Percentiles rank a stretch among this genome's conserved stretches.
phyloP scores from a whole-genome alignment of 2,329 filamentous ascomycete species.

The Aureobasidium vineae region DNA sequence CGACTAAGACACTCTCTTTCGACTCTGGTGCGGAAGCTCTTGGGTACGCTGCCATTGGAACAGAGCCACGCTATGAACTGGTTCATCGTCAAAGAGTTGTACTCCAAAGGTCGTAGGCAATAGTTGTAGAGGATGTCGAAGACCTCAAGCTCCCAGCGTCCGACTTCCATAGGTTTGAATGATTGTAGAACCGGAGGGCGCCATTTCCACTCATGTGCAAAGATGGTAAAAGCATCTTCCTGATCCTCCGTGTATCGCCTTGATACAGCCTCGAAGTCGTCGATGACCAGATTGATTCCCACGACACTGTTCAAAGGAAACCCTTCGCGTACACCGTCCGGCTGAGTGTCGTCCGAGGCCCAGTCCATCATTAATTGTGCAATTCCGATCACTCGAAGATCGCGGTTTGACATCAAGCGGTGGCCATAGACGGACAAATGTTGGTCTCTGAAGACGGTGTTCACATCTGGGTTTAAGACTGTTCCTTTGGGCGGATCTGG shows the following conservation, averaged over 20 bases:
- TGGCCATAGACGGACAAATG: neutral
- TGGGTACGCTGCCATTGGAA: neutral
- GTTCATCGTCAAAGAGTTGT: neutral
- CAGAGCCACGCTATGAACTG: constrained; percentile 17
- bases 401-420: neutral
- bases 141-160: constrained; percentile 1
- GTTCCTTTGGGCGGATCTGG: neutral
- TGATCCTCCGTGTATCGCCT: neutral
- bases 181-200: neutral
- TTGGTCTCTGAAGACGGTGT: neutral
- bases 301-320: neutral
- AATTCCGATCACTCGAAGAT: neutral
- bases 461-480: neutral
- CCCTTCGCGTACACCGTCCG: neutral
- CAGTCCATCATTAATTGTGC: neutral
- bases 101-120: neutral
- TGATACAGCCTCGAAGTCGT: neutral
- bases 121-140: constrained; percentile 9
- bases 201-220: constrained; percentile 5
- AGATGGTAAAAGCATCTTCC: neutral
- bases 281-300: neutral
- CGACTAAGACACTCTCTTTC: neutral
- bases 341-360: constrained; percentile 6
- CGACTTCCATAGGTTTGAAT: neutral
- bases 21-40: neutral